Base-by-base conservation (phyloP, 2,329 filamentous ascomycete species). In the Penicillium sp. region DNA sequence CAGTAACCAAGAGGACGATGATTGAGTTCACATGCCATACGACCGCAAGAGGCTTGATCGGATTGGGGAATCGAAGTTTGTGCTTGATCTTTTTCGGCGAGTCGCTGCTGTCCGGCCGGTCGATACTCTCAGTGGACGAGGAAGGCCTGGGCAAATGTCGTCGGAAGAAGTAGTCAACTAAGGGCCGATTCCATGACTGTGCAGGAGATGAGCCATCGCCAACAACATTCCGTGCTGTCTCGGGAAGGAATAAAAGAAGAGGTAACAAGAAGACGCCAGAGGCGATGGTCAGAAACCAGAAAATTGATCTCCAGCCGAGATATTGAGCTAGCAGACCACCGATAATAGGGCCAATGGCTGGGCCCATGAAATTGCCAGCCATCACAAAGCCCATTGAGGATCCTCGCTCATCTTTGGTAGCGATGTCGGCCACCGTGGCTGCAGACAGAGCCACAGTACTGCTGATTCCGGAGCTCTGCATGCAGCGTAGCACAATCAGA, bases 281-380 rank as follows among this genome's bases (percentile, higher is more conserved):
- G 31, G 71, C 60, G 22, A 78, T 75, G 16, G 71, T 62, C 8
- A 79, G 62, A 47, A 77, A 75, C 74, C 75, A 78, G 53, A 79
- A 79, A n/a, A 78, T 72, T 3, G 67, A 66, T 28, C 71, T 62
- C 75, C 75, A 79, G 1, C 75, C 75, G 0, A 78, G 55, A 32
- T 67, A 66, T 40, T 73, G 69, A 0, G 71, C 64, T 0, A 79
- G 51, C 0, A 70, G 62, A 16, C 76, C 77, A 5, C 75, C 76
- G 32, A 79, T 71, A 0, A 75, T 67, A 1, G 77, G 76, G 0
- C 71, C 74, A 26, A 77, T 50, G 2, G 73, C 69, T 6, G 72
- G 71, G 0, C 69, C 72, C 29, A 74, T 57, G 16, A 61, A 48
- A 5, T 32, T 27, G 22, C 54, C 55, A 1, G 55, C 44, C 18